Conservation (phyloP, 768 basidiomycete species). For the Pleurotus ostreatus region DNA sequence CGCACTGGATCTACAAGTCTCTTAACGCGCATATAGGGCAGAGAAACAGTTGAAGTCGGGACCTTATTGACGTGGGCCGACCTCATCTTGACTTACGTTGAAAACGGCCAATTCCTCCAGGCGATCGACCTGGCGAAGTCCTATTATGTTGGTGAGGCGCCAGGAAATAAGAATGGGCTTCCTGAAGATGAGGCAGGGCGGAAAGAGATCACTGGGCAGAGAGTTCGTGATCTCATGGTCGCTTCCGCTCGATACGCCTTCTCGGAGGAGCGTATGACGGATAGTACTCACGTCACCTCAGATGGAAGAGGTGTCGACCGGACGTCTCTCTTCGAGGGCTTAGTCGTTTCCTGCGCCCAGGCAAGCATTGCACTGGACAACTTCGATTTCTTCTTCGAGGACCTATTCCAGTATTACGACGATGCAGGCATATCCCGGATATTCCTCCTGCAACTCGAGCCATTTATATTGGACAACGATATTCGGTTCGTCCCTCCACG, state of each 20-base stretch:
- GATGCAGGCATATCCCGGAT: conserved; percentile 80
- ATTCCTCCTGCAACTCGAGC: conserved; percentile 78
- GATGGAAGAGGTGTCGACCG: conserved; percentile 92
- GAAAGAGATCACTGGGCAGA: conserved; percentile 63
- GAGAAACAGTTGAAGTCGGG: conserved; percentile 69
- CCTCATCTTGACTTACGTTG: conserved; percentile 77
- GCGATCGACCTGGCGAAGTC: conserved; percentile 84
- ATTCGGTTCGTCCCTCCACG: conserved; percentile 79
- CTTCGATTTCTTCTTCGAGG: conserved; percentile 87
- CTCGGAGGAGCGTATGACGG: conserved; percentile 91
- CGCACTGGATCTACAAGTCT: no score
- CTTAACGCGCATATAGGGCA: conserved; percentile 41
- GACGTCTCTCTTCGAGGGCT: conserved; percentile 82
- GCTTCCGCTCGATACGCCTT: conserved; percentile 90
- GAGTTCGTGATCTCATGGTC: conserved; percentile 77
- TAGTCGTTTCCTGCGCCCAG: conserved; percentile 72
- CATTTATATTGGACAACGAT: conserved; percentile 71
- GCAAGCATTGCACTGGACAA: conserved; percentile 80
- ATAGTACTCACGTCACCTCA: conserved; percentile 75
- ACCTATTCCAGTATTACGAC: conserved; percentile 88
- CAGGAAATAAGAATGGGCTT: conserved; percentile 85
- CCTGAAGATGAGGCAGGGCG: conserved; percentile 63
- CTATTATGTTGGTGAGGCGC: conserved; percentile 76
- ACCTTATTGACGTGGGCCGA: conserved; percentile 95
- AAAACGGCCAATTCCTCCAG: conserved; percentile 81